These are phyloP conservation scores for Albophoma yamanashiensis DNA, from an alignment of 2,329 filamentous ascomycete genomes.

Conservation along the genomic window DNA sequence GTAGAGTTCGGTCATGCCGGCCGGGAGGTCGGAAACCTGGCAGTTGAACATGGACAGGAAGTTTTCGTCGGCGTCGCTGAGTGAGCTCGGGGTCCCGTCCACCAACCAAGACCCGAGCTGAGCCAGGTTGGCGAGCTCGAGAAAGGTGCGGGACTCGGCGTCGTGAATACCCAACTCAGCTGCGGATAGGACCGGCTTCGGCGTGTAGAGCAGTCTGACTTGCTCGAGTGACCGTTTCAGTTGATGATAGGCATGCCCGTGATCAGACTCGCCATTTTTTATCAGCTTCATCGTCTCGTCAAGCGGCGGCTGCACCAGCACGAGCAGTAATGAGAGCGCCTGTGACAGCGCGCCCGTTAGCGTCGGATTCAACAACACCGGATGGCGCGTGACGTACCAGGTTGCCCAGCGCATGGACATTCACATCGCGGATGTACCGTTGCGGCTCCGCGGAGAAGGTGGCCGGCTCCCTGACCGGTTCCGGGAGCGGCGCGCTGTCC, in stretches of 20 bases:
- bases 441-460: constrained; percentile 24
- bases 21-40: constrained; percentile 32
- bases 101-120: constrained; percentile 31
- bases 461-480: constrained; percentile 15
- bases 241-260: constrained; percentile 19
- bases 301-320: constrained; percentile 24
- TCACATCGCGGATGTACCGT: constrained; percentile 25
- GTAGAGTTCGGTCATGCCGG: constrained; percentile 30
- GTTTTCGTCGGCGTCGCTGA: constrained; percentile 31
- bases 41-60: constrained; percentile 34
- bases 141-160: constrained; percentile 20
- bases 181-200: constrained; percentile 19
- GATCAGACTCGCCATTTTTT: constrained; percentile 20
- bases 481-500: constrained; percentile 17
- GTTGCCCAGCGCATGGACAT: constrained; percentile 27
- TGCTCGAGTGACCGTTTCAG: constrained; percentile 21
- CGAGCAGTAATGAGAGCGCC: constrained; percentile 27
- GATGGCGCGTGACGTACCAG: constrained; percentile 19
- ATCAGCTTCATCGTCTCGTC: constrained; percentile 23
- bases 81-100: constrained; percentile 24
- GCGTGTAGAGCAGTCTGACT: constrained; percentile 21
- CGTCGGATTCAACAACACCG: constrained; percentile 1
- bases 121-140: constrained; percentile 39
- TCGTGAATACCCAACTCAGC: constrained; percentile 22
- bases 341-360: constrained; percentile 10